Evolutionary conservation across 1,284 basidiomycete species (phyloP), one percentile per base, ranked within the genome.

Genomic region (Tilletiopsis washingtonensis): DNA sequence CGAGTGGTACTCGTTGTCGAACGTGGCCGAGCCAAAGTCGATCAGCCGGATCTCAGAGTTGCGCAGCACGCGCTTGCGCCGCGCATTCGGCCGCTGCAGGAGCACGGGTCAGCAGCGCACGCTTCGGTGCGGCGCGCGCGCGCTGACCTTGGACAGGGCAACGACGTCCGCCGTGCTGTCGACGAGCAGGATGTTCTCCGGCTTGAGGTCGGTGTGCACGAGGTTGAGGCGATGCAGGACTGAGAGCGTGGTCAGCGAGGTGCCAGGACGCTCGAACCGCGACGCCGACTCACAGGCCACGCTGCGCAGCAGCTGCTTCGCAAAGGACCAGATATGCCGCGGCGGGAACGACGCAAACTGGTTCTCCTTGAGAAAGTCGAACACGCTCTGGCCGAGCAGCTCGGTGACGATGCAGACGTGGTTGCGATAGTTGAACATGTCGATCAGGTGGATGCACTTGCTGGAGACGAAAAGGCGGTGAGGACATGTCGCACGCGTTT

Each of bases 311-410:
- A 99, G 78, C 75, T 96, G 91, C 61, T 82, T 81, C 34, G 91
- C 93, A 72, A 99, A 98, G 50, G 84, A 83, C 78, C 97, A 94
- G 49, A 99, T 98, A 69, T 99, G 91, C 57, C 84, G 81, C 57
- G 89, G 84, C 49, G 93, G 93, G 75, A 99, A 99, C 2, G 94
- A 90, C 42, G 87, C 83, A 75, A 97, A 99, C 55, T 86, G 82
- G 76, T 99, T 99, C 71, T 94, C 89, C 78, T 97, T 98, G 66
- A 99, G 79, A 73, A 98, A 99, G 74, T 99, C 94, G 72, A 97
- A 99, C 20, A 99, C 88, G 75, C 91, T 97, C 84, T 91, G 89
- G 59, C 91, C 91, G 44, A 97, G 80, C 29, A 99, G 80, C 74
- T 97, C 93, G 5, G 91, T 91, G 40, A 98, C 94, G 38, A 99